A percentile compares a stretch with the other conserved stretches of the same genome.
Evolutionary conservation across 2,329 filamentous ascomycete genomes (phyloP).

Genomic region (Penicillium nordicum): DNA sequence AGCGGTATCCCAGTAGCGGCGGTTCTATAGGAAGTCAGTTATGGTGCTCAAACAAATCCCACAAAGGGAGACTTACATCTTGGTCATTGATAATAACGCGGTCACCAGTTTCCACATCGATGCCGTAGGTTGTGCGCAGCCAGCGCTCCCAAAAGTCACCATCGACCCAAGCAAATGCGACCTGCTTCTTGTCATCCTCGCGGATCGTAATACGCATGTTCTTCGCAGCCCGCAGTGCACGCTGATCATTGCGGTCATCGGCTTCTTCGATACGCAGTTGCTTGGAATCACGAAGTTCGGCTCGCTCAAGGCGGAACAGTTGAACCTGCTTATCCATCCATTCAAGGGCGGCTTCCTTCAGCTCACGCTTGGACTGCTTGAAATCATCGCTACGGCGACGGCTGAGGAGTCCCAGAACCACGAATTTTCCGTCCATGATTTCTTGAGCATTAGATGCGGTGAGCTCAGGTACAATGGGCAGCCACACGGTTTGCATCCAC

Average conservation of each 20-base stretch:
- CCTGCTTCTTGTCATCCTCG: constrained; percentile 79
- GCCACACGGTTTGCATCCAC: constrained; percentile 97
- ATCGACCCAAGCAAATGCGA: constrained; percentile 95
- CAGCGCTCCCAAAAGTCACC: constrained; percentile 96
- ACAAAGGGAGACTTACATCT: constrained; percentile 63
- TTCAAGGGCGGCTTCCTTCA: constrained; percentile 92
- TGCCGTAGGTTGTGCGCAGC: constrained; percentile 91
- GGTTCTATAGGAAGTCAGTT: constrained; percentile 59
- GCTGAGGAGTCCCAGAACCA: constrained; percentile 87
- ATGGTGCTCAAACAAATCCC: neutral
- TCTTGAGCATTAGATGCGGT: constrained; percentile 87
- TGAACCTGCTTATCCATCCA: constrained; percentile 98
- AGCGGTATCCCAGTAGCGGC: constrained; percentile 91
- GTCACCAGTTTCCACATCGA: constrained; percentile 81
- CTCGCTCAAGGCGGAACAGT: constrained; percentile 85
- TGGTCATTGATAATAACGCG: constrained; percentile 95
- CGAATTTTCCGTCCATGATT: constrained; percentile 90
- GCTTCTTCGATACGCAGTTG: constrained; percentile 95
- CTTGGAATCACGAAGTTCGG: constrained; percentile 91
- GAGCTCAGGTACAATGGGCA: constrained; percentile 91
- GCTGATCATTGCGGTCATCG: constrained; percentile 85
- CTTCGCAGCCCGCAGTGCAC: constrained; percentile 82
- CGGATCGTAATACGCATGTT: constrained; percentile 89
- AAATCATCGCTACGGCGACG: constrained; percentile 78
- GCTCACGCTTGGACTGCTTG: constrained; percentile 72